phyloP scores from a whole-genome alignment of 306 rosid genomes.

The Sicyos baderoa region DNA sequence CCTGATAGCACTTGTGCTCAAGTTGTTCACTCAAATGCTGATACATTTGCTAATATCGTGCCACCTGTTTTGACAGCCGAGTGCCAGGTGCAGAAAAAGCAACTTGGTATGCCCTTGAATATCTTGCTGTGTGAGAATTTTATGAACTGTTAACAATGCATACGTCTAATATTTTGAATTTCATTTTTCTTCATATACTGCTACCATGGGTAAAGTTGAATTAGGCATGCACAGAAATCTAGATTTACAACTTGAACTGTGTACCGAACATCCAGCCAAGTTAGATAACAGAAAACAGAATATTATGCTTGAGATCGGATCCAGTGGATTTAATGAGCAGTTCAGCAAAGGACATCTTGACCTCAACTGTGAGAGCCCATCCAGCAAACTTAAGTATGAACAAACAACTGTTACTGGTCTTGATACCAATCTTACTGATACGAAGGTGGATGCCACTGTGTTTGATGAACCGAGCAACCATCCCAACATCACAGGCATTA shows the following conservation, averaged over 20 bases:
- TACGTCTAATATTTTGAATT: conserved; percentile 13
- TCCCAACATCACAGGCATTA: conserved; percentile 27
- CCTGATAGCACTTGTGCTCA: conserved; percentile 84
- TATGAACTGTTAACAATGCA: background rate
- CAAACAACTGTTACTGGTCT: conserved; percentile 38
- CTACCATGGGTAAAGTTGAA: conserved; percentile 24
- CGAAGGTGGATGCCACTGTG: conserved; percentile 39
- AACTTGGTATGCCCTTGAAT: conserved; percentile 38
- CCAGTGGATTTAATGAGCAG: conserved; percentile 44
- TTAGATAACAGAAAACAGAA: too few species aligned
- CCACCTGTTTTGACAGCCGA: conserved; percentile 35
- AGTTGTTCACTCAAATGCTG: conserved; percentile 61
- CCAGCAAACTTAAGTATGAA: conserved; percentile 41
- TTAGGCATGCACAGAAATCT: too few species aligned
- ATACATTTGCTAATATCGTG: conserved; percentile 34
- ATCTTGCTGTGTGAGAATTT: conserved; percentile 8
- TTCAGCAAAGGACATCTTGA: conserved; percentile 38
- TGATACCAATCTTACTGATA: conserved; percentile 32
- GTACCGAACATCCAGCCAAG: too few species aligned
- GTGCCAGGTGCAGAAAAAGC: conserved; percentile 39
- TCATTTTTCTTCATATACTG: conserved; percentile 30
- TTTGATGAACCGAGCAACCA: conserved; percentile 39
- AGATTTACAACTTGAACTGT: too few species aligned
- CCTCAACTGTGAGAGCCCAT: conserved; percentile 39
- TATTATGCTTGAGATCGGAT: conserved; percentile 24